phyloP scores from a whole-genome alignment of 1,284 basidiomycete species.

The Tilletia indica region DNA sequence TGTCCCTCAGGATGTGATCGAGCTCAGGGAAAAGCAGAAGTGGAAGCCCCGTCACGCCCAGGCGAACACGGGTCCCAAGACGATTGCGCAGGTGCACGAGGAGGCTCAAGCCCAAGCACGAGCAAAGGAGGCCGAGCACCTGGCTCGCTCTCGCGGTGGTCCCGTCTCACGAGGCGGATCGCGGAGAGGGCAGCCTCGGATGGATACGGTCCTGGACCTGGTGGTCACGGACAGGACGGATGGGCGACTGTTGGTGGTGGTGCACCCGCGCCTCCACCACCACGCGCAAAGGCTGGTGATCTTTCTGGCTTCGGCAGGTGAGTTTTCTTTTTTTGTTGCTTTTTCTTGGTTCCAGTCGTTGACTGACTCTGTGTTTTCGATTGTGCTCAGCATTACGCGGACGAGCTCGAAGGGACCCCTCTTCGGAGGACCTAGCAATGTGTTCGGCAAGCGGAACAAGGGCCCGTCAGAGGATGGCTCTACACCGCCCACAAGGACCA shows the following conservation, averaged over 20 bases:
- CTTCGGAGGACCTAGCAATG: slow-evolving; percentile 68
- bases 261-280: slow-evolving; percentile 59
- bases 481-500: slow-evolving; percentile 71
- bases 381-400: slow-evolving; percentile 58
- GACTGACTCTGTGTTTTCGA: slow-evolving; percentile 29
- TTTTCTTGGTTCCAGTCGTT: not conserved
- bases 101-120: slow-evolving; percentile 56
- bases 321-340: slow-evolving; percentile 39
- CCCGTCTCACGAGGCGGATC: slow-evolving; percentile 78
- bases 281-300: slow-evolving; percentile 77
- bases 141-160: slow-evolving; percentile 66
- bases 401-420: slow-evolving; percentile 63
- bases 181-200: slow-evolving; percentile 78
- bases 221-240: slow-evolving; percentile 86
- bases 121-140: slow-evolving; percentile 30
- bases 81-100: slow-evolving; percentile 85
- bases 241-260: slow-evolving; percentile 71
- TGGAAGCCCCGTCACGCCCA: slow-evolving; percentile 72
- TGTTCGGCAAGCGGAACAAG: slow-evolving; percentile 67
- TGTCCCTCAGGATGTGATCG: slow-evolving; percentile 72
- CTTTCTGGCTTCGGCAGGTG: slow-evolving; percentile 79
- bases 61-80: slow-evolving; percentile 72
- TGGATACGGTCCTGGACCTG: slow-evolving; percentile 54
- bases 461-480: slow-evolving; percentile 59
- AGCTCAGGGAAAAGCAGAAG: slow-evolving; percentile 71